Base-by-base conservation (phyloP, 2,329 filamentous ascomycete species). In the Fusarium luffae region DNA sequence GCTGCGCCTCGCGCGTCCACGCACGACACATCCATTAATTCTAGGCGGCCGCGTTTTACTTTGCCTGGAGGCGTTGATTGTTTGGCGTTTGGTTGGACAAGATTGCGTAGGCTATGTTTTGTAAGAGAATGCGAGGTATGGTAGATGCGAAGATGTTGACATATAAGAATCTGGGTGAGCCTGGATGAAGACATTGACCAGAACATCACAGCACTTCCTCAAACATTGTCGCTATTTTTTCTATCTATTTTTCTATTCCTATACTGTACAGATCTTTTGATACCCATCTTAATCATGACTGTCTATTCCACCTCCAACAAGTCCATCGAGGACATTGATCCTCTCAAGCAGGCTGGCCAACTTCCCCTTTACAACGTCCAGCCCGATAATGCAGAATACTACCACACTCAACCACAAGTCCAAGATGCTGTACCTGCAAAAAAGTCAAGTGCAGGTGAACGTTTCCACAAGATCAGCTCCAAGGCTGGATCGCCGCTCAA, bases 401-500 rank as follows among this genome's bases (percentile, higher is more conserved):
- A 37, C 18, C 44, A 50, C 5, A 16, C 67, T 9, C 56, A 74
- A 43, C 56, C 51, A 4, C 48, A 63, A 19, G 27, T 57, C 23
- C 46, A 16, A 43, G 14, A 47, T 42, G 25, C 19, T 7, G n/a
- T 30, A 4, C 32, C 48, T 25, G 9, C 50, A 18, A 40, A 23
- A 40, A 82, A 80, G 69, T 77, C 74, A 6, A 80, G 77, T 65
- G 78, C 78, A 21, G 86, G 89, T 72, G 83, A 84, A 48, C 86
- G 88, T 63, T 90, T 92, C 75, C 89, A 92, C 80, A 89, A 88
- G 74, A 82, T 86, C 62, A 84, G 89, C 60, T 89, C 91, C 79
- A 90, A 90, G 74, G 83, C 91, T 28, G 89, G 89, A 12, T 84
- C 85, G 16, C 90, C 90, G 7, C 85, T 92, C 62, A 93, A 93